Evolutionary conservation across 257 asterid species (phyloP), one percentile per base, ranked within the genome.

Genomic region (Nemophila menziesii): DNA sequence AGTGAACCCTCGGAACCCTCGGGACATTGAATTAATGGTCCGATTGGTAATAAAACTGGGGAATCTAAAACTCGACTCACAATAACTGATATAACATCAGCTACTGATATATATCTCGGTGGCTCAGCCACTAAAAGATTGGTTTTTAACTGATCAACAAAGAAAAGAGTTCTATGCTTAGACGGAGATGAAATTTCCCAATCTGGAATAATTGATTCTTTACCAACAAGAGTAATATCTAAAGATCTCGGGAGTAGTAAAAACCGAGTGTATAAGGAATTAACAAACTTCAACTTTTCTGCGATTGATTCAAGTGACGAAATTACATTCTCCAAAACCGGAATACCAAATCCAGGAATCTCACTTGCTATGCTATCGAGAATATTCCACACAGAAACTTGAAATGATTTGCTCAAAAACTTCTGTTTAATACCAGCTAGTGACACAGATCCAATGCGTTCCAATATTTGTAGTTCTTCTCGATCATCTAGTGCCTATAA

Each of bases 1-100:
- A 82, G 48, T 52, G 81, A 64, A 49, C 63, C 45, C 71, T 87
- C 97, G 41, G 71, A 62, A 56, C 68, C 51, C 44, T 72, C 73
- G 3, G 97, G 97, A 57, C 95, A 82, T 33, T 68, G 68, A 60
- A 87, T 73, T 50, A 87, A 60, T 46, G 81, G 63, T 51, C 93
- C 97, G 44, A 87, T 69, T 11, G 95, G 93, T 33, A 87, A 63
- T 18, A 85, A 67, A 43, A 74, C 47, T 49, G 93, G 80, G 40
- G 92, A 79, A 46, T 78, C 93, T 75, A 87, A 64, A 42, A 73
- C 63, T 51, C 60, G 74, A 72, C 97, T 77, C 52, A 87, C 60
- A 47, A 72, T 80, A 44, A 77, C 66, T 17, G 81, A 79, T 51
- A 79, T 53, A 56, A 82, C 78, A 58, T 87, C 97, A 48, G 77